Evolutionary conservation across 2,329 filamentous ascomycete species (phyloP), one percentile per base, ranked within the genome.

Genomic region (Davidsoniella eucalypti): DNA sequence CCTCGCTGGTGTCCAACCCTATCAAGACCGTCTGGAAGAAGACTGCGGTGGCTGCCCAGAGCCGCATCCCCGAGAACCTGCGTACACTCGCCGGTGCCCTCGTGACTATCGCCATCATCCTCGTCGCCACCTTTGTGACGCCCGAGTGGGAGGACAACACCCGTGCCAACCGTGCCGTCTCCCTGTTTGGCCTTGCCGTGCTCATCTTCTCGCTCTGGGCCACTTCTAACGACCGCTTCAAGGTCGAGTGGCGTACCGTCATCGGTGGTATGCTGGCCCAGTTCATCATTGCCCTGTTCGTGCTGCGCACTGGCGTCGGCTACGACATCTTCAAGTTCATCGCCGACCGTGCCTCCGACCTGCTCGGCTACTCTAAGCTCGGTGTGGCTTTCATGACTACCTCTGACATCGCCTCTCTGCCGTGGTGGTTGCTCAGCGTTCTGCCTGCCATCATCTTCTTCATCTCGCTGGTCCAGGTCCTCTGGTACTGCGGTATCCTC

Each of bases 361-460:
- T 94, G 25, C 73, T 95, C 4, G 76, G 81, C 23, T 94, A 87
- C 58, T 84, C 88, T 21, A 67, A 69, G 16, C 63, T 85, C 29
- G 88, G 88, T 62, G 76, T 84, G 0, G 61, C 64, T 0, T 95
- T 94, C 69, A 65, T 95, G 57, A 66, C 64, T 8, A 53, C 50
- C 18, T 17, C 47, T 0, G 55, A 59, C 0, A 82, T 79, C 0
- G 67, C 68, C 12, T 36, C 64, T 2, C 59, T 71, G 1, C 57
- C 59, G 3, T 87, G 74, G 75, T 94, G 94, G 74, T 71, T 94
- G 55, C 72, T 82, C 46, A 69, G 72, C 46, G 87, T 94, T 55
- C 73, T 93, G n/a, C 87, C 88, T 0, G 80, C 88, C 58, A 93
- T 95, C 65, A 86, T 94, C 68, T 95, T 94, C 77, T 94, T 95